phyloP scores from a whole-genome alignment of 345 rosid genomes.

The Microcos paniculata region DNA sequence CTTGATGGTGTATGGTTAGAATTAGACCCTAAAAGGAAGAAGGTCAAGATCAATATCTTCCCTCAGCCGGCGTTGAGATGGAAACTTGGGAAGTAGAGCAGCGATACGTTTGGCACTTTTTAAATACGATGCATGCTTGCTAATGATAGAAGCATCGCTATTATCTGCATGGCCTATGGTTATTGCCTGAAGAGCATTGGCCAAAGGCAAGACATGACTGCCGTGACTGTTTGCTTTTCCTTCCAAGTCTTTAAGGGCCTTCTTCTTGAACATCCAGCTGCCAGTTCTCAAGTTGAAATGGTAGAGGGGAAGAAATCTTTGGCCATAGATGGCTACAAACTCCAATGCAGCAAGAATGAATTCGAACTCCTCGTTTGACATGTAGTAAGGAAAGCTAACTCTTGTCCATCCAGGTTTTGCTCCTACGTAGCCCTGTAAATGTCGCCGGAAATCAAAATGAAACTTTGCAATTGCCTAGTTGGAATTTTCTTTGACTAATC shows the following conservation, averaged over 20 bases:
- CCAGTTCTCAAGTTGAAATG: conserved; percentile 44
- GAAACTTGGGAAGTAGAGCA: conserved; percentile 42
- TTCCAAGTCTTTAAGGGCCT: conserved; percentile 19
- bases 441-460: too few relatives aligned
- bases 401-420: conserved; percentile 68
- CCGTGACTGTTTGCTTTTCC: background rate
- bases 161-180: background rate
- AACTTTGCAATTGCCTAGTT: too few relatives aligned
- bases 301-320: conserved; percentile 49
- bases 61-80: conserved; percentile 12
- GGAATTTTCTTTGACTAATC: too few relatives aligned
- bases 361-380: conserved; percentile 50
- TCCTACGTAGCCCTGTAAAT: conserved; percentile 42
- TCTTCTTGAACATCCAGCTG: conserved; percentile 39
- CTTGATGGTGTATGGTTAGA: conserved; percentile 17
- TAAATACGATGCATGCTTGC: conserved; percentile 23
- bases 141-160: background rate
- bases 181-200: background rate
- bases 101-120: conserved; percentile 34
- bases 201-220: background rate
- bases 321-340: conserved; percentile 46
- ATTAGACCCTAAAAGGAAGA: conserved; percentile 33
- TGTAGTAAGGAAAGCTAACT: conserved; percentile 69
- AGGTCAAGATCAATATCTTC: conserved; percentile 21
- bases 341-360: conserved; percentile 51